Evolutionary conservation across 23 red algal genomes (phyloP).

Genomic region (Agarophyton chilense): DNA sequence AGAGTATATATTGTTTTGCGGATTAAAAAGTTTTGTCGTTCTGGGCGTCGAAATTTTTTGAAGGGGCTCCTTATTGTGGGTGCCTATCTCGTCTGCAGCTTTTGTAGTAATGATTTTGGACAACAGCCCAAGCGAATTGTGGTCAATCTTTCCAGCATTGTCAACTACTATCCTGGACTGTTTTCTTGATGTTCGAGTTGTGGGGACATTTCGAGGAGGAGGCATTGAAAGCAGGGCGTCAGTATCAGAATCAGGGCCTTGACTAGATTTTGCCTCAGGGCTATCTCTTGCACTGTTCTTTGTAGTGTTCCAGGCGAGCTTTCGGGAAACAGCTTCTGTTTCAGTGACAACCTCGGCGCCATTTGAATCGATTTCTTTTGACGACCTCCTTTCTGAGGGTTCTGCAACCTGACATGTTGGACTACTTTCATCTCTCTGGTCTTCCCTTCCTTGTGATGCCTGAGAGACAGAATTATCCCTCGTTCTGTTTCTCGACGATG

Average conservation of each 20-base stretch:
- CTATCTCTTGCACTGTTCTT: neutral
- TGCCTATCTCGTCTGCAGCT: neutral
- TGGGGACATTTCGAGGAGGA: neutral
- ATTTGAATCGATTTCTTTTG: neutral
- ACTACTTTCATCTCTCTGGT: neutral
- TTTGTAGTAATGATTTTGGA: neutral
- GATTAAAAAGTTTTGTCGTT: slow-evolving; percentile 1
- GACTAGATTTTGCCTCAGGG: neutral
- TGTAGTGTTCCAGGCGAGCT: neutral
- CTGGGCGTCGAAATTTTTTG: neutral
- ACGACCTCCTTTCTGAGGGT: neutral
- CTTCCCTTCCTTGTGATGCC: neutral
- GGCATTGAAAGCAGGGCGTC: neutral
- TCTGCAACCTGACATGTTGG: neutral
- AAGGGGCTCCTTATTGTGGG: neutral
- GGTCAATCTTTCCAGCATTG: neutral
- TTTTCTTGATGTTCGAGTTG: neutral
- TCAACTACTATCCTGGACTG: neutral
- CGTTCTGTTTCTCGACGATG: neutral
- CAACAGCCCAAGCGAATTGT: neutral
- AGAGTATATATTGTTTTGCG: slow-evolving; percentile 1
- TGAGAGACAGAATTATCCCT: neutral
- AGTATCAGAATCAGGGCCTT: neutral
- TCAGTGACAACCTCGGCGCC: neutral
- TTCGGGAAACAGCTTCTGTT: neutral